Evolutionary conservation across 768 basidiomycete species (phyloP), one percentile per base, ranked within the genome.

Genomic region (Sarcodon aspratus): DNA sequence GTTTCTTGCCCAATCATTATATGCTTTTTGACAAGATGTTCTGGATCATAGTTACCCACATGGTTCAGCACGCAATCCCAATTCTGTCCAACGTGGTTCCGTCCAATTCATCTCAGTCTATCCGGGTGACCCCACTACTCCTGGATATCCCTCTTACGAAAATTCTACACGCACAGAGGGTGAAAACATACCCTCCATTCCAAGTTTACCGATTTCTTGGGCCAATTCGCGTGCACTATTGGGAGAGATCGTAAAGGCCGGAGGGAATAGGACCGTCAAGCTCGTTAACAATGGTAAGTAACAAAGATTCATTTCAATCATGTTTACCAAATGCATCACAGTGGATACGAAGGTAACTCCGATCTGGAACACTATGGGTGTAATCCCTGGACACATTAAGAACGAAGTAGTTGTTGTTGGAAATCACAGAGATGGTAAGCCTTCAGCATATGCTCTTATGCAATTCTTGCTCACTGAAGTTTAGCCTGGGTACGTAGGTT

Each of bases 151-250:
- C 44, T 72, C 94, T 1, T 97, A 97, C 63, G 75, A 80, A 60
- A 80, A 92, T 58, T 78, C 79, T 36, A 82, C 84, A 10, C 75
- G 86, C 44, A 67, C 64, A 10, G 73, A 76, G 15, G 77, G 69
- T 18, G 66, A 63, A 38, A 87, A 82, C 55, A 75, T 84, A 35
- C 86, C 88, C 2, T 62, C 59, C 13, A 91, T 92, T 52, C 88
- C 89, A 1, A 91, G 88, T 57, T 64, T 97, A n/a, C 95, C 95
- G 1, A 78, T 96, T 54, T 89, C 85, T 0, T 94, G 88, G 82
- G 66, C 71, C 43, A 95, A 93, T 59, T 93, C 90, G 0, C 61
- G 76, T 46, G 70, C 73, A 8, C 63, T 88, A 3, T 61, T 85
- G 33, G 59, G 69, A 42, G 69, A 73, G 46, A 61, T 80, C 21